A percentile compares a stretch with the other conserved stretches of the same genome.
phyloP scores from a whole-genome alignment of 306 rosid genomes.

The Pueraria montana region DNA sequence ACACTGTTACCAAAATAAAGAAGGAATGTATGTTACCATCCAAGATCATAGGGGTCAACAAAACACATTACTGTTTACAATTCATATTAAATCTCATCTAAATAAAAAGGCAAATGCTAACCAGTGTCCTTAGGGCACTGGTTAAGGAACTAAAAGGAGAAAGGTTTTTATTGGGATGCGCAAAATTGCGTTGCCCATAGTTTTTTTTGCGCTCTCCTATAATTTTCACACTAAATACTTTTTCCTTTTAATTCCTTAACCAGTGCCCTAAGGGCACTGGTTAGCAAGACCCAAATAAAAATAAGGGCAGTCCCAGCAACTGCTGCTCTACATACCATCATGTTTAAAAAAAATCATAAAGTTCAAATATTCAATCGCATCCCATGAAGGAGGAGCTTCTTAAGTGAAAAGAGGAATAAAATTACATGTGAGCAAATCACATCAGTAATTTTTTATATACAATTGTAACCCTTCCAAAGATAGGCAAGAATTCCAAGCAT shows the following conservation, averaged over 20 bases:
- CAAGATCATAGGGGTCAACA: slow-evolving; percentile 29
- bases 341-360: slow-evolving; percentile 23
- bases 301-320: slow-evolving; percentile 14
- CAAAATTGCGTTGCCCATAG: too few relatives aligned
- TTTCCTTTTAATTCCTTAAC: too few relatives aligned
- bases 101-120: too few relatives aligned
- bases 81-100: slow-evolving; percentile 35
- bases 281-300: too few relatives aligned
- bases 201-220: too few relatives aligned
- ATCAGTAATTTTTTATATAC: too few relatives aligned
- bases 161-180: too few relatives aligned
- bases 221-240: too few relatives aligned
- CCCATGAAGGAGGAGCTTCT: slow-evolving; percentile 7
- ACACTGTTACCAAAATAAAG: slow-evolving; percentile 22
- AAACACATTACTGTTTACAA: slow-evolving; percentile 15
- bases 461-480: slow-evolving; percentile 38
- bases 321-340: slow-evolving; percentile 11
- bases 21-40: slow-evolving; percentile 24
- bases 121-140: too few relatives aligned
- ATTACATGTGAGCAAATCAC: too few relatives aligned
- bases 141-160: too few relatives aligned
- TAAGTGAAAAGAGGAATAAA: neutral
- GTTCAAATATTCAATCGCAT: slow-evolving; percentile 34
- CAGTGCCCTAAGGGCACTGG: too few relatives aligned
- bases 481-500: slow-evolving; percentile 34